Evolutionary conservation across 139 green algal species (phyloP).

Genomic region (Closterium sp.): DNA sequence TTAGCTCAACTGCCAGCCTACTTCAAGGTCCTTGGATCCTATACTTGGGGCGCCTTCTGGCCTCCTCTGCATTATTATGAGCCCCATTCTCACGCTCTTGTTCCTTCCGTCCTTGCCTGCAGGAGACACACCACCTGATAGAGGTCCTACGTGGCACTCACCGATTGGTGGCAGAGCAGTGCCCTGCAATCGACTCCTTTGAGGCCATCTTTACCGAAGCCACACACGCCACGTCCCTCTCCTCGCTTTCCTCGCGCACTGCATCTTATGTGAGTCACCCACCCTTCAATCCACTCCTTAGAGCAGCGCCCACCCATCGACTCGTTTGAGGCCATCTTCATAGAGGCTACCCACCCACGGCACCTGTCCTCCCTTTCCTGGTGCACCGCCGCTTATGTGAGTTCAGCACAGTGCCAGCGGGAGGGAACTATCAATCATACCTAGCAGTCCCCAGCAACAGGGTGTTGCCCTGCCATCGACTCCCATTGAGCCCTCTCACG

Average conservation of each 20-base stretch:
- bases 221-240: conserved; percentile 1
- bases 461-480: no score
- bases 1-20: no score
- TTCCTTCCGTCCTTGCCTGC: not conserved
- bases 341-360: not conserved
- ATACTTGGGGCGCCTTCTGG: no score
- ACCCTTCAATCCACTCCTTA: no score
- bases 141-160: conserved; percentile 17
- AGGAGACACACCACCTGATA: conserved; percentile 18
- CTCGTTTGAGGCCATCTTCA: conserved; percentile 15
- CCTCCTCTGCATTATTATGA: no score
- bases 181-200: conserved; percentile 17
- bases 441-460: no score
- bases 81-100: no score
- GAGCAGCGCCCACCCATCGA: conserved; percentile 18
- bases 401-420: no score
- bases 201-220: conserved; percentile 9
- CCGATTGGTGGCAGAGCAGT: conserved; percentile 6
- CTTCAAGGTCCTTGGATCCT: no score
- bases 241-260: conserved; percentile 16
- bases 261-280: conserved; percentile 4
- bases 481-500: no score
- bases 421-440: no score
- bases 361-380: conserved; percentile 14
- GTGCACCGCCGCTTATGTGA: conserved; percentile 9